Base-by-base conservation (phyloP, 371 early-diverging fungal species). In the Rhizomucor pusillus region DNA sequence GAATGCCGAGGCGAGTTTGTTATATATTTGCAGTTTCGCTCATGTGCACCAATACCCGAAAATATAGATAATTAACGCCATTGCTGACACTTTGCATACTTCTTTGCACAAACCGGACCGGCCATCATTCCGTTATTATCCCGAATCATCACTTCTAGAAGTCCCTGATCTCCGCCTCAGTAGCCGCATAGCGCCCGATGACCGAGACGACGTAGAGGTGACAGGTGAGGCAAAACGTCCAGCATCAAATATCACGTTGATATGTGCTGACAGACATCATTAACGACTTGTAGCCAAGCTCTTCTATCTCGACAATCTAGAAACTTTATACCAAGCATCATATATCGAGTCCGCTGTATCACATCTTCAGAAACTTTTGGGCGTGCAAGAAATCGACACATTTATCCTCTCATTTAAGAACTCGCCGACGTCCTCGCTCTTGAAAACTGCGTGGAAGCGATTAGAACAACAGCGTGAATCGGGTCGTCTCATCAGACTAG, bases 131-230 rank as follows among this genome's bases (percentile, higher is more conserved):
- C 66, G 63, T 3, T 71, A 71, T 41, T 60, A 54, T 43, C 56
- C 57, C 29, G 52, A 56, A 1, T 56, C 58, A 39, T 44, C 50
- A 13, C 41, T 71, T 14, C 50, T 77, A 12, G 70, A 73, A 64
- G 66, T 73, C 1, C 77, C 77, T 47, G 72, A 73, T 59, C 55
- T 73, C n/a, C 67, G 70, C 58, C 51, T 57, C 7, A 63, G 62
- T 36, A 73, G 71, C 22, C 59, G 65, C 45, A 69, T 73, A 43
- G 56, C 60, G 5, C 60, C 67, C 19, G 75, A 73, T 16, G 80
- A 79, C 43, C 68, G 81, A 22, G 51, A 67, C 36, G 66, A 75
- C 49, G 73, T 79, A 13, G 81, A 83, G 52, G 73, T 83, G 20
- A 83, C 83, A 56, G 83, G 82, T 73, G 40, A 46, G 45, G 39